Evolutionary conservation across 495 filamentous ascomycete species (phyloP), one percentile per base, ranked within the genome.

Genomic region (Darksidea phi): DNA sequence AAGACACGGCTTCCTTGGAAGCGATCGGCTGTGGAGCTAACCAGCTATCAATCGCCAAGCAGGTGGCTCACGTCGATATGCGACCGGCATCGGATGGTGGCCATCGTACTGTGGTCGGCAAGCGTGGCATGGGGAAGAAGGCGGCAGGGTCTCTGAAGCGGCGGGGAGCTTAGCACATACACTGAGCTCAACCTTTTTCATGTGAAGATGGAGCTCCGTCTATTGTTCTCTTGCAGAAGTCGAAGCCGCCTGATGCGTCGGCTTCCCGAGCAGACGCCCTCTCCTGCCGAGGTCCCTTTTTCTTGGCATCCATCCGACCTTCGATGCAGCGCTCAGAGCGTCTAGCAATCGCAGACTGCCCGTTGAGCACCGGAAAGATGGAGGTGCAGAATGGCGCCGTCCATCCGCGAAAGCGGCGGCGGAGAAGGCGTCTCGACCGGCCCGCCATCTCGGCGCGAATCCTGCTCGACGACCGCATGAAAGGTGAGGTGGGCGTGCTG

Each of bases 401-500:
- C 43, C 50, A 64, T 38, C 61, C 61, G 41, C 60, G 75, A 45
- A 75, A 74, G 63, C 74, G 82, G 57, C 75, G 81, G 61, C 77
- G 86, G 41, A 77, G 82, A 65, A 81, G 73, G 64, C 80, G 74
- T 18, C 59, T 59, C 18, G 73, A 86, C 51, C 79, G 77, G 60
- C 74, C 78, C 20, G 79, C 87, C 13, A 76, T 85, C 11, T 78
- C 84, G 37, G 85, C 84, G 11, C 78, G 79, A 26, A 71, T 97
- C n/a, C 70, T 81, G 25, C 79, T 93, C 34, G 90, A 95, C 68
- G 86, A 88, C 68, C 87, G 91, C 73, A 77, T 95, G 65, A 90
- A 86, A 75, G 90, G 88, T n/a, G 90, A 95, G 62, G 82, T 91
- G 28, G 94, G 90, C 47, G 83, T 94, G 45, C 70, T 98, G 50